Evolutionary conservation across 1,139 yeast species (phyloP), one percentile per base, ranked within the genome.

Genomic region (Geotrichum citri-aurantii): DNA sequence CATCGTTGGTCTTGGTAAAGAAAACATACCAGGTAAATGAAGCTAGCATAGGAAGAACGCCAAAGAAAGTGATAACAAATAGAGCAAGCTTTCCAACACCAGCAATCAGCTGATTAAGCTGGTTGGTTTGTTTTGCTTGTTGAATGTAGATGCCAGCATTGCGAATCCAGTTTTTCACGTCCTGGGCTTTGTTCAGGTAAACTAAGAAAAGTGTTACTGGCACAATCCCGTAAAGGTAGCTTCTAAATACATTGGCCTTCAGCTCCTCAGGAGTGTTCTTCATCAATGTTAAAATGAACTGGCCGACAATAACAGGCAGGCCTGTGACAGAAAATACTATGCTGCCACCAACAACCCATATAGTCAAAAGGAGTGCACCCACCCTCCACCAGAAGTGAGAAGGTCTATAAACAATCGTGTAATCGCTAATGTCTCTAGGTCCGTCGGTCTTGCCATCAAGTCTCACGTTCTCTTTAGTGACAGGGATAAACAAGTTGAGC

Each of bases 341-440:
- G 0, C 83, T 56, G 0, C 84, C 79, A 0, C 95, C 84, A 69
- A 85, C 86, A 1, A 81, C 67, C 95, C 97, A 91, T 33, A 91
- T 75, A 70, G 81, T 73, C 1, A 77, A 69, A 51, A 91, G 75
- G 54, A 93, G 73, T 0, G 72, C 73, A 48, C 80, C 76, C 53
- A 91, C 79, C 57, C 97, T 78, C 14, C 70, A 53, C 57, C 83
- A 79, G 71, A 93, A 89, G 60, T 79, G 66, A 1, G 96, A 96
- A 2, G 99, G 99, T 57, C 91, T 78, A 72, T 92, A 93, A 1
- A 92, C 97, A 37, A 92, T 81, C 0, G 82, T 77, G 69, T 92
- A 89, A 1, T 82, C 78, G 61, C 83, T 82, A 51, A 84, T 82
- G 50, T 69, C 74, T 40, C 70, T 70, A 1, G 68, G 68, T 1